Evolutionary conservation across 192 early-diverging fungal genomes (phyloP), one percentile per base, ranked within the genome.

Genomic region (Cetraspora pellucida): DNA sequence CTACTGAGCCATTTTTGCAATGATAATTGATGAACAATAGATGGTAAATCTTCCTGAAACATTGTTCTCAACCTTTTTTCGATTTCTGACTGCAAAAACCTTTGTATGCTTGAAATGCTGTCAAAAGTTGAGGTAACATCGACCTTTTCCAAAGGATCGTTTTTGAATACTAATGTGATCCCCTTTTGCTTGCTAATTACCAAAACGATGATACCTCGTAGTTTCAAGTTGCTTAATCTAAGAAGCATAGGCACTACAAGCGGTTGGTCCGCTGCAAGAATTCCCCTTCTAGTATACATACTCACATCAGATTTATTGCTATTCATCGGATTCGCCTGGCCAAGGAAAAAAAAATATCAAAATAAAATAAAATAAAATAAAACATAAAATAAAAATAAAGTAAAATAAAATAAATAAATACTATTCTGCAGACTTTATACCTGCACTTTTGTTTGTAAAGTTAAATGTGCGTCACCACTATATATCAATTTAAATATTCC

Each of bases 71-170:
- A 81, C 67, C 94, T 92, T 11, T 89, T 88, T 79, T 98, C 96
- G 59, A 99, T 99, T 72, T 95, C 91, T 10, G 84, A 80, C 84
- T 98, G 96, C 52, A 99, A 80, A 82, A 97, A 94, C 3, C 90
- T 80, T 55, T 94, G 88, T 52, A 99, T 93, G 46, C 89, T 92
- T 21, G 94, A 90, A 45, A 98, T 90, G 77, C 91, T 90, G 77
- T 99, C 98, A 81, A 99, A 99, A 1, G 98, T 97, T n/a, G 95
- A 97, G 72, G 92, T 93, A 50, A 99, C 95, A 66, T 93, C 88
- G 11, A 99, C 92, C 0, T 90, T 92, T 57, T 98, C 96, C 28
- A 99, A 80, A 13, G 98, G 97, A 77, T 98, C 97, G 78, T 95
- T 98, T 78, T 98, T 96, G 78, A 99, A 98, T 19, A 95, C 96